Base-by-base conservation (phyloP, 441 rosid genomes). In the Isatis lusitanica region DNA sequence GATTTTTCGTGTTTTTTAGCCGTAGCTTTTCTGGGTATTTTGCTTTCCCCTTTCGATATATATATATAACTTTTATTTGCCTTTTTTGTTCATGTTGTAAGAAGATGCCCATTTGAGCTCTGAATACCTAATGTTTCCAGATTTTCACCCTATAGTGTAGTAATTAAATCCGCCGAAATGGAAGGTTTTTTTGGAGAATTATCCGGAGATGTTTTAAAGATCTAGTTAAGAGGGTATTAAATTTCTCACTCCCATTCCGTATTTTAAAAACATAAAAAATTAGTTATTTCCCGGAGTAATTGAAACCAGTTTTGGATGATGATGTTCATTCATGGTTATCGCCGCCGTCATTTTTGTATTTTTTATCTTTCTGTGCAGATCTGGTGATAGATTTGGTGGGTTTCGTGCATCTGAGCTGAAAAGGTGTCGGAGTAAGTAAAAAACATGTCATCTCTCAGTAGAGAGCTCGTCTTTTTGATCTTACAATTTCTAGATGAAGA, bases 381-480 rank as follows among this genome's bases (percentile, higher is more conserved):
- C 98, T 89, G 81, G 83, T 57, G 59, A 39, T 71, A 70, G 73
- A 63, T 78, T 78, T 52, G 66, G 80, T 74, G 68, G 44, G 70
- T 72, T 60, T 73, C 28, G 51, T 50, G 71, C 74, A 62, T 76
- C 84, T 81, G 74, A 78, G 43, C 60, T 72, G 40, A 48, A 80
- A 79, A 71, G 17, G 28, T 53, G 5, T 66, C 83, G 77, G 82
- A 67, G 87, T 75, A 48, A 75, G 78, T 69, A 0, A 7, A n/a
- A 36, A 68, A 72, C 81, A 94, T 94, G 98, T 92, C 98, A 17
- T 94, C 98, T 83, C 97, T 94, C 78, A 94, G 98, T 80, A 85
- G 98, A 84, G 98, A 94, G 90, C 97, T 94, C 17, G 98, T 94
- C 73, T 94, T 94, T 87, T 78, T 94, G 92, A 94, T 94, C 82